phyloP scores from a whole-genome alignment of 2,329 filamentous ascomycete species.

The Diaporthe sp. region DNA sequence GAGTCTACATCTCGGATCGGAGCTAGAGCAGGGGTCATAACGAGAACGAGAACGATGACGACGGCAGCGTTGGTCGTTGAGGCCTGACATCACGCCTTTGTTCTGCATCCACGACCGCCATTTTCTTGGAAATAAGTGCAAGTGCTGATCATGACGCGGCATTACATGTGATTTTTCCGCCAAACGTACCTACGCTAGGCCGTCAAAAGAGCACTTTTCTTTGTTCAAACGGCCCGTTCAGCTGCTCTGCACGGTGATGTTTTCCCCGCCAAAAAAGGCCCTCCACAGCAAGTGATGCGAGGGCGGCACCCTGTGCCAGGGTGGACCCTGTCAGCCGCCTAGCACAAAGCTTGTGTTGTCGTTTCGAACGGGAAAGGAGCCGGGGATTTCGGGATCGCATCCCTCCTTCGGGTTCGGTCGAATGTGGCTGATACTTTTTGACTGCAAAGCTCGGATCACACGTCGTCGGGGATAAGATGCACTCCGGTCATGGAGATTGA shows the following conservation, averaged over 20 bases:
- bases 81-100: neutral
- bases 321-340: neutral
- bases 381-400: neutral
- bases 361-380: neutral
- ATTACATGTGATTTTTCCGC: too few species aligned
- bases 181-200: too few species aligned
- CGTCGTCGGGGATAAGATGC: neutral
- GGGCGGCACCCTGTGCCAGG: neutral
- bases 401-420: neutral
- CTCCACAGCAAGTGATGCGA: conserved; percentile 11
- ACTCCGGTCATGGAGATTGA: neutral
- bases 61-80: neutral
- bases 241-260: conserved; percentile 3
- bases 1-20: too few species aligned
- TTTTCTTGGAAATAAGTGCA: neutral
- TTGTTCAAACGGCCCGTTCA: neutral
- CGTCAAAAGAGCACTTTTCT: neutral
- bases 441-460: neutral
- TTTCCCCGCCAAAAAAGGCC: neutral
- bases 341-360: conserved; percentile 2
- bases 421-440: neutral
- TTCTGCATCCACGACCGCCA: too few species aligned
- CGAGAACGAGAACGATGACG: conserved; percentile 19
- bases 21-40: neutral
- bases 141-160: neutral